Evolutionary conservation across 495 filamentous ascomycete genomes (phyloP).

Genomic region (Penicillium ochrochloron): DNA sequence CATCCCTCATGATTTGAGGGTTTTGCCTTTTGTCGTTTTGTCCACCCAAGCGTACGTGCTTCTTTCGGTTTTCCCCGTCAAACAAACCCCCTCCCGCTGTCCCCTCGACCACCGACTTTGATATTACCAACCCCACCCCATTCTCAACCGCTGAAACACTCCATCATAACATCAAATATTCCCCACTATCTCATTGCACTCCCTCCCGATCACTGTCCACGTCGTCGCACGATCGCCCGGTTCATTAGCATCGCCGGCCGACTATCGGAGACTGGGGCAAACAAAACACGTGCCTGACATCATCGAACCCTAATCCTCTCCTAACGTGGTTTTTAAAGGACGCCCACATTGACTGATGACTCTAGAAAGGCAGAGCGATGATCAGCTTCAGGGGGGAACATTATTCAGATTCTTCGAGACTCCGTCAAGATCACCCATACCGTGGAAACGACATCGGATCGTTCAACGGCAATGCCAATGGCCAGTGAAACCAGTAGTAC

Average conservation of each 20-base stretch:
- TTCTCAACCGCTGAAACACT: background rate
- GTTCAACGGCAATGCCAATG: conserved; percentile 51
- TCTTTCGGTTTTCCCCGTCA: conserved; percentile 19
- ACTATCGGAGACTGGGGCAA: conserved; percentile 15
- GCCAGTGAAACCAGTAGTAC: conserved; percentile 55
- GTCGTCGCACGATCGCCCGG: conserved; percentile 12
- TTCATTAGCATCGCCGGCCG: conserved; percentile 7
- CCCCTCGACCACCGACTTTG: conserved; percentile 15
- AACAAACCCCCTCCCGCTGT: conserved; percentile 27
- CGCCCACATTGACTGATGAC: conserved; percentile 37
- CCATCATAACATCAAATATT: conserved; percentile 1
- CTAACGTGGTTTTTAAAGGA: background rate
- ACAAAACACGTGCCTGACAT: conserved; percentile 19
- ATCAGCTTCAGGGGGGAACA: conserved; percentile 56
- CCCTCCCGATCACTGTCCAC: conserved; percentile 14
- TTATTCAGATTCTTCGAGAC: conserved; percentile 52
- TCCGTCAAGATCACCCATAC: conserved; percentile 45
- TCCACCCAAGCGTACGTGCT: conserved; percentile 49
- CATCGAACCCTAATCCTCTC: background rate
- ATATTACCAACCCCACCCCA: background rate
- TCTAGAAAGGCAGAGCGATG: conserved; percentile 55
- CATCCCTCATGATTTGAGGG: conserved; percentile 47
- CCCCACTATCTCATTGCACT: conserved; percentile 10
- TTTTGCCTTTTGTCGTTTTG: conserved; percentile 40
- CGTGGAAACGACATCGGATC: conserved; percentile 46